Evolutionary conservation across 2,329 filamentous ascomycete species (phyloP), one percentile per base, ranked within the genome.

Genomic region (Cladosporium cucumerinum): DNA sequence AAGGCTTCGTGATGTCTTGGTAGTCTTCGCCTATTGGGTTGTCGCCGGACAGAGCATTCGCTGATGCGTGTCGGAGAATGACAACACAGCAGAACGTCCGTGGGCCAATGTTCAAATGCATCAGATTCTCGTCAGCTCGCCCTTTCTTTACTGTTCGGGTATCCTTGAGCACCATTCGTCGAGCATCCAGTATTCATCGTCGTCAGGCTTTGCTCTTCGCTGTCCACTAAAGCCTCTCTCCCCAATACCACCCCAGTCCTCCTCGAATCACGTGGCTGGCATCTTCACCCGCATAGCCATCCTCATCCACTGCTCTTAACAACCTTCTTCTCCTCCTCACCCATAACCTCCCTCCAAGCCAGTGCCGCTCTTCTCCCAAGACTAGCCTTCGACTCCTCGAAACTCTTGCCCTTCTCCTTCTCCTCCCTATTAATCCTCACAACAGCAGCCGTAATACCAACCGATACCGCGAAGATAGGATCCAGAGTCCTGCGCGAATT

Each of bases 381-480:
- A 12, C 76, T 72, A n/a, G 78, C 77, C 14, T 79, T 68, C 2
- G 72, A 80, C 67, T 82, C 66, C 30, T 70, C 65, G 39, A 73
- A 76, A 11, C 67, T 75, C 57, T 76, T 72, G 2, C 79, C 81
- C 67, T 80, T 81, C 67, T 80, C 81, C 64, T 78, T 80, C 68
- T 84, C 81, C 67, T 84, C 81, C 18, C 81, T 77, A 55, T 78
- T 74, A 66, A 79, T 76, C 26, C 77, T 72, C 14, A 77, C 71
- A 0, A 69, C 71, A 16, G 81, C 81, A 8, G 82, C 81, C 0
- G 76, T 74, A 60, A 79, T 68, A 58, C 82, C 82, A 63, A 83
- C 80, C n/a, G 75, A 75, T 60, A 82, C 69, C 34, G 82, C 81
- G 72, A 83, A 84, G 62, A 82, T 64, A 43, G 82, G 81, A 65